Percentiles rank a stretch among this genome's conserved stretches.
These are phyloP conservation scores for Botrytis byssoidea DNA, from an alignment of 2,329 filamentous ascomycete genomes.

Conservation along the genomic window DNA sequence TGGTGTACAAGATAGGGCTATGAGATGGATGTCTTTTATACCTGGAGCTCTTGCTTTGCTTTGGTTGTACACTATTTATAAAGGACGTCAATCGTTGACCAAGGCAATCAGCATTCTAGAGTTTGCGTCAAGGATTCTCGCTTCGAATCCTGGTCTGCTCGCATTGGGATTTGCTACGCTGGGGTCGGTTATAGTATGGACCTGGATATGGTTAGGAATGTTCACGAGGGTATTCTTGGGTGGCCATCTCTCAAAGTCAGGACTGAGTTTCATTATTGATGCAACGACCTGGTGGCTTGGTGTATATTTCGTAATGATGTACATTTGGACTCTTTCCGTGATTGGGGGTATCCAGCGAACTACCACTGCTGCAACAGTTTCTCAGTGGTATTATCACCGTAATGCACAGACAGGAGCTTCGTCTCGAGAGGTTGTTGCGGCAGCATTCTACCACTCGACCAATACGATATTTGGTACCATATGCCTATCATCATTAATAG, in stretches of 20 bases:
- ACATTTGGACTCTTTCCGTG: conserved; percentile 90
- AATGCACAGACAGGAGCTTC: conserved; percentile 75
- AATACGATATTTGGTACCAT: conserved; percentile 91
- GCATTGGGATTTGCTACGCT: conserved; percentile 79
- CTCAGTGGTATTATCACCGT: conserved; percentile 98
- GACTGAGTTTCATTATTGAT: conserved; percentile 73
- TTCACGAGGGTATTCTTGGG: conserved; percentile 93
- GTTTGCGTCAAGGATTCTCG: conserved; percentile 84
- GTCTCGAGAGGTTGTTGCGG: conserved; percentile 76
- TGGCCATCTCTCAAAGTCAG: conserved; percentile 71
- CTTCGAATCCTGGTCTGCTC: conserved; percentile 79
- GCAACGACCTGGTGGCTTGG: conserved; percentile 92
- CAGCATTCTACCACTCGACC: conserved; percentile 76
- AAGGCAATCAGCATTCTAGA: conserved; percentile 87
- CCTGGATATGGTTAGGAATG: conserved; percentile 95
- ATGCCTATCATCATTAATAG: conserved; percentile 79
- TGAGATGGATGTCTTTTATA: conserved; percentile 82
- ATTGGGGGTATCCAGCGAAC: conserved; percentile 86
- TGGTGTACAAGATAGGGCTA: conserved; percentile 79
- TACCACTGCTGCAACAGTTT: conserved; percentile 91
- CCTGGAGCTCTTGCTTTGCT: conserved; percentile 70
- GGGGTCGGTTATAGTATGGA: conserved; percentile 76
- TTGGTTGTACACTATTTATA: conserved; percentile 82
- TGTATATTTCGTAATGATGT: conserved; percentile 88
- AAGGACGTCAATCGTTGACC: conserved; percentile 74